Evolutionary conservation across 225 moss, liverwort and hornwort genomes (phyloP), one percentile per base, ranked within the genome.

Genomic region (Lunularia cruciata): DNA sequence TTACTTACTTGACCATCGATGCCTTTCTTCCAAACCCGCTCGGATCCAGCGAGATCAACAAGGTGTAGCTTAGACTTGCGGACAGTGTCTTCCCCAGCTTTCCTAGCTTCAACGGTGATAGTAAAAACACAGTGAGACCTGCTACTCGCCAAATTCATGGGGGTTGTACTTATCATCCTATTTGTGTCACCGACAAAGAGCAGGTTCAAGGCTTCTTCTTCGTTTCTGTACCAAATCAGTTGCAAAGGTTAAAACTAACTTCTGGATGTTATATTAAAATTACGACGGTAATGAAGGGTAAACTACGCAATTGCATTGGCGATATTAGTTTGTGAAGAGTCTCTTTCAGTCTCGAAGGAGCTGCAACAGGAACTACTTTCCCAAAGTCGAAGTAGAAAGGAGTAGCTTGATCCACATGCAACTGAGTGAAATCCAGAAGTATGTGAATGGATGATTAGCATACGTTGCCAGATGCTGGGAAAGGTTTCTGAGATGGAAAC

Each of bases 391-490:
- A n/a, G n/a, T n/a, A n/a, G n/a, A n/a, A n/a, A n/a, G n/a, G n/a
- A n/a, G n/a, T n/a, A n/a, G n/a, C n/a, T n/a, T n/a, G n/a, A n/a
- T n/a, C n/a, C n/a, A n/a, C n/a, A n/a, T n/a, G n/a, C n/a, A n/a
- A n/a, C n/a, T n/a, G n/a, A n/a, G n/a, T n/a, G n/a, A n/a, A n/a
- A n/a, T n/a, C n/a, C n/a, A n/a, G n/a, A n/a, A n/a, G n/a, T n/a
- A n/a, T n/a, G n/a, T n/a, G n/a, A 64, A 61, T 49, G 75, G 60
- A 76, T 54, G n/a, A 57, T 49, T 26, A 46, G 83, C 92, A 68
- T 89, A 92, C 88, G 87, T 90, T 73, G 93, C 93, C 71, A 93
- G 85, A 79, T 93, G 93, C 22, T 88, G 90, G 22, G 90, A 93
- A 57, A 93, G 90, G 68, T 93, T 93, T 38, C 88, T 86, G 42